Base-by-base conservation (phyloP, 2,329 filamentous ascomycete species). In the Hypoxylon sp. region DNA sequence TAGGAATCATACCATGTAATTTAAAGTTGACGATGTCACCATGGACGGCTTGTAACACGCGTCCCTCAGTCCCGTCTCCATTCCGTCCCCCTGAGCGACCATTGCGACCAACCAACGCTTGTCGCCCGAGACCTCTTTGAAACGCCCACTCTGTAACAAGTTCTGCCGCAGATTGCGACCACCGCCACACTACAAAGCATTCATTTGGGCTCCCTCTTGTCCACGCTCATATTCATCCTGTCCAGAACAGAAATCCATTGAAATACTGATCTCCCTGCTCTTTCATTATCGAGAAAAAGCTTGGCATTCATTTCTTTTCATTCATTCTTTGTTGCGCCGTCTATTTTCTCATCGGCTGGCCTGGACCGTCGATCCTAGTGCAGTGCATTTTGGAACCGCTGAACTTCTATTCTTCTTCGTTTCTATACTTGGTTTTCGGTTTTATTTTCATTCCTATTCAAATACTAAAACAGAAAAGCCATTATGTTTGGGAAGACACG, bases 111-210 rank as follows among this genome's bases (percentile, higher is more conserved):
- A 61, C 63, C 55, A 57, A n/a, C 23, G n/a, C 34, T 23, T 32
- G 10, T 51, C 43, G 32, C 46, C 17, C 66, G 55, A 66, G 63
- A 63, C 63, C 32, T 43, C 49, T 64, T 67, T 73, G 71, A 73
- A 73, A 73, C 71, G 56, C 58, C 53, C 36, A 59, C 25, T 55
- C 63, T 72, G 71, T 73, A 68, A 71, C 69, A 73, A 59, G 59
- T 72, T 59, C 5, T 73, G 71, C 71, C 71, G 71, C 71, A 73
- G 67, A 60, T 63, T 69, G 38, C 57, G 49, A 60, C 57, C 43
- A 64, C 23, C 25, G 28, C 50, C 51, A 61, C 45, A 61, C 45
- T 21, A 60, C 61, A 53, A 48, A 50, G 32, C 52, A 48, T 21
- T 21, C 28, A 38, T 46, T 14, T 59, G 34, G 64, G 60, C 46